Base-by-base conservation (phyloP, 208 protist genomes). In the Trypanosoma scelopori region DNA sequence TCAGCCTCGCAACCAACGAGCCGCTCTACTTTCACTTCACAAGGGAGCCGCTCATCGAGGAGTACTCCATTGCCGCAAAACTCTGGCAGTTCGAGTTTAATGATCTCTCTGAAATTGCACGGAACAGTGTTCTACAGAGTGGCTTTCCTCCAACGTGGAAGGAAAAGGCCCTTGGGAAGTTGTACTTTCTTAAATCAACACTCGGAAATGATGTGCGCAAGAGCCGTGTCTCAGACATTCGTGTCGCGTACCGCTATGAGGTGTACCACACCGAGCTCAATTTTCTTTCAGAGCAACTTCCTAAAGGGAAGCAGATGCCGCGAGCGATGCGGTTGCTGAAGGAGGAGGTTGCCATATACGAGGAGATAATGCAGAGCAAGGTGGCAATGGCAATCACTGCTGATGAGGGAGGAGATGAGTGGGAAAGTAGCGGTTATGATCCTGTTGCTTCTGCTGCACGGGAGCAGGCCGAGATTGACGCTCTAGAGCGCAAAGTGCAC, bases 101-200 rank as follows among this genome's bases (percentile, higher is more conserved):
- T 64, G 98, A 99, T 73, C 78, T 99, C 23, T 99, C 94, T 53
- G 99, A 99, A 76, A 98, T 99, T 56, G 98, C 98, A n/a, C 90
- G 96, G 30, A 99, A 99, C 75, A 94, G 79, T 35, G 98, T 99
- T 5, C 68, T 97, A 22, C 92, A 98, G 72, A 92, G 84, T 65
- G 97, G 98, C 27, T 99, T 98, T 62, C 88, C 96, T 46, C 82
- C 92, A 25, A 61, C 81, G 46, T 93, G 96, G 80, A 99, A 99
- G 81, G 64, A 69, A 27, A 81, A 95, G 37, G 98, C 97, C 73
- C 74, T 99, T 15, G 98, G 98, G 15, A 72, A 68, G 20, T 86
- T 90, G 52, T 98, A 97, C 70, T 62, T 88, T 15, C 85, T 94
- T 15, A 71, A 82, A 47, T 97, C 94, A 20, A 85, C 89, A 3